Evolutionary conservation across 345 rosid species (phyloP).

Genomic region (Gossypium arboreum): DNA sequence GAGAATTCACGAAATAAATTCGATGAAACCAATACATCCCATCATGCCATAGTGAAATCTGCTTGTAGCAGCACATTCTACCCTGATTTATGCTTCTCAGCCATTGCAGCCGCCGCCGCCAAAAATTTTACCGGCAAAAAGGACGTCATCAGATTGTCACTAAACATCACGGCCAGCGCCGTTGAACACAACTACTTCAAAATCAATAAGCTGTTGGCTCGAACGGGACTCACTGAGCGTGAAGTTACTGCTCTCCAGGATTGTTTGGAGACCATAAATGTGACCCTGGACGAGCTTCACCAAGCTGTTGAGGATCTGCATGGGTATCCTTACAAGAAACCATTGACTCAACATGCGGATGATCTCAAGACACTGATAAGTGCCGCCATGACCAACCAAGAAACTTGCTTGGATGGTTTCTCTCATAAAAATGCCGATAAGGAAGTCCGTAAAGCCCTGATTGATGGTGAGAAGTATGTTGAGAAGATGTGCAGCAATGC

Average conservation of each 20-base stretch:
- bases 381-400: constrained; percentile 86
- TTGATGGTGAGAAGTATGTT: constrained; percentile 39
- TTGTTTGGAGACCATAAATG: constrained; percentile 79
- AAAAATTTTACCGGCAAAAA: constrained; percentile 35
- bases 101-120: constrained; percentile 43
- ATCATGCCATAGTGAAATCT: constrained; percentile 55
- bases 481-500: constrained; percentile 46
- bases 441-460: constrained; percentile 33
- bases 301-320: constrained; percentile 51
- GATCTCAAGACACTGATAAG: constrained; percentile 77
- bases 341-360: constrained; percentile 56
- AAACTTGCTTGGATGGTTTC: constrained; percentile 79
- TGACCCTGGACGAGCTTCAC: constrained; percentile 70
- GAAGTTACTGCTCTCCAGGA: constrained; percentile 77
- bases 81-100: constrained; percentile 71
- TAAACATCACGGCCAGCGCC: constrained; percentile 45
- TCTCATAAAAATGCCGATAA: constrained; percentile 53
- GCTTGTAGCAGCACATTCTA: constrained; percentile 58
- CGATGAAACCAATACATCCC: constrained; percentile 1
- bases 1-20: constrained; percentile 25
- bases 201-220: constrained; percentile 34
- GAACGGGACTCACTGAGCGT: constrained; percentile 36
- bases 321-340: constrained; percentile 55
- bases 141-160: constrained; percentile 51
- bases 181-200: constrained; percentile 45